Evolutionary conservation across 805 yeast species (phyloP), one percentile per base, ranked within the genome.

Genomic region (Cyberlindnera samutprakarnensis): DNA sequence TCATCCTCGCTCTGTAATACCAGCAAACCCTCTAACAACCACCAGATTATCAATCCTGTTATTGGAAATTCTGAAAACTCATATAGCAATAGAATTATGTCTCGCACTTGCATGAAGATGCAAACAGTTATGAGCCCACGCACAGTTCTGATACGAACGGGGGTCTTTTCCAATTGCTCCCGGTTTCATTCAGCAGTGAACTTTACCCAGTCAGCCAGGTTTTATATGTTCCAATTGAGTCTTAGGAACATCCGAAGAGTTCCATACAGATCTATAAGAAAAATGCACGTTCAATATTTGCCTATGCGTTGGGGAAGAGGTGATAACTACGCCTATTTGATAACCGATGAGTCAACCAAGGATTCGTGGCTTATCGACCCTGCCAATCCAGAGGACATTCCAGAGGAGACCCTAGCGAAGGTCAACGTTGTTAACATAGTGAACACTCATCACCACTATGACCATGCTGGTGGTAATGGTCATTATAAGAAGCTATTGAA

Each of bases 271-370:
- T 31, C 25, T 22, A 38, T 26, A 5, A 45, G 84, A 46, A 70
- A 57, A 28, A 92, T 92, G 98, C 92, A 84, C 46, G 70, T 92
- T 36, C 68, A 74, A 45, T 60, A 80, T 19, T 73, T 92, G 44
- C 88, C 90, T 33, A 88, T 88, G 95, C 74, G 96, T 57, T 90
- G 97, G 96, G 85, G 90, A 33, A 54, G 75, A 17, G 95, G 96
- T 33, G 92, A 90, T 52, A 92, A 92, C 62, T 92, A 88, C 59
- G 70, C 88, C 46, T 92, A 92, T 54, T 55, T 88, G 8, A 53
- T 92, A 20, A 68, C 61, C 7, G 96, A 88, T 57, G 72, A 71
- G 16, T 62, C 65, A 13, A 67, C 86, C 6, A 68, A 33, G n/a
- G 68, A 75, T 37, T 73, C 95, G 5, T 83, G 95, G 79, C 46